Conservation (phyloP, 495 filamentous ascomycete genomes). For the Echria macrotheca region DNA sequence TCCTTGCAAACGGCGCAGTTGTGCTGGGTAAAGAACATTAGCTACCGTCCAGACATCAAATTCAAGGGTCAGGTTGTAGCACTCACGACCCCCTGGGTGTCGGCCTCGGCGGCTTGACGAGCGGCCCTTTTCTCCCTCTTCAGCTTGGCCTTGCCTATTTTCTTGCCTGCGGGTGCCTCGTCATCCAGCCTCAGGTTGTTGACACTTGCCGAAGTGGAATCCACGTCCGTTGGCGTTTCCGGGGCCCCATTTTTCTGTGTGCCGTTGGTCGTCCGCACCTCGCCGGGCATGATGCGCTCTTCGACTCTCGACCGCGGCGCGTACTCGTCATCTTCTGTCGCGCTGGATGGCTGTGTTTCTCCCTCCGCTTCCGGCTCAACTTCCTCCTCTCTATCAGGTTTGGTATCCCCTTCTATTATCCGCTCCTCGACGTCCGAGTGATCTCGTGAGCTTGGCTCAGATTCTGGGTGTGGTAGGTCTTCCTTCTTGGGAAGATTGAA, state of each 20-base stretch:
- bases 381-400: not conserved
- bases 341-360: slow-evolving; percentile 1
- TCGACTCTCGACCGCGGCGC: slow-evolving; percentile 37
- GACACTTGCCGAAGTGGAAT: slow-evolving; percentile 14
- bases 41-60: no score
- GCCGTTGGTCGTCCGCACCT: not conserved
- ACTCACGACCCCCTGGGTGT: slow-evolving; percentile 33
- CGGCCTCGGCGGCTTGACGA: slow-evolving; percentile 44
- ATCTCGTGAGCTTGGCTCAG: slow-evolving; percentile 1
- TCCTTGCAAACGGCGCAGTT: slow-evolving; percentile 60
- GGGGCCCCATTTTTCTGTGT: not conserved
- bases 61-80: not conserved
- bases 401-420: not conserved
- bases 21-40: slow-evolving; percentile 25
- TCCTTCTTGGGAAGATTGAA: slow-evolving; percentile 45
- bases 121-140: slow-evolving; percentile 80
- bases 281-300: slow-evolving; percentile 25
- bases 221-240: no score
- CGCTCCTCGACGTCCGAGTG: not conserved
- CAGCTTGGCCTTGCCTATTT: slow-evolving; percentile 80
- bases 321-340: slow-evolving; percentile 34
- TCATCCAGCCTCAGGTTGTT: slow-evolving; percentile 13
- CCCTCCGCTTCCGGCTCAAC: slow-evolving; percentile 6
- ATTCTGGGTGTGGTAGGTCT: slow-evolving; percentile 22
- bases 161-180: slow-evolving; percentile 31